Evolutionary conservation across 2,329 filamentous ascomycete genomes (phyloP).

Genomic region (Sporothrix brunneoviolacea): DNA sequence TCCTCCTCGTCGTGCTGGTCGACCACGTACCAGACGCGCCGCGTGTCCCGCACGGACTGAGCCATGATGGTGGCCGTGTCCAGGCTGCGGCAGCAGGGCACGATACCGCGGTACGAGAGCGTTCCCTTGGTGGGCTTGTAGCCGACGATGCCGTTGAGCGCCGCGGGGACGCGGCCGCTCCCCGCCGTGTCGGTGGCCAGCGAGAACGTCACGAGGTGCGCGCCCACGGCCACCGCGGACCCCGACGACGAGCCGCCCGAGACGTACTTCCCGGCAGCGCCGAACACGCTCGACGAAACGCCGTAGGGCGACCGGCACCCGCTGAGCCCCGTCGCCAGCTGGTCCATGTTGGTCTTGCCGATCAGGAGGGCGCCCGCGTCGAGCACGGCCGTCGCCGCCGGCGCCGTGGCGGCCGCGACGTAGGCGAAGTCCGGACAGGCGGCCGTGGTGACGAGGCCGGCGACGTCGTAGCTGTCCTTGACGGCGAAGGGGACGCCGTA

Average conservation of each 20-base stretch:
- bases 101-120: conserved; percentile 38
- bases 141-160: conserved; percentile 48
- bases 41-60: conserved; percentile 32
- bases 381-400: conserved; percentile 40
- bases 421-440: conserved; percentile 44
- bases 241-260: conserved; percentile 51
- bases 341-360: conserved; percentile 54
- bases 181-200: conserved; percentile 53
- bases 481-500: conserved; percentile 51
- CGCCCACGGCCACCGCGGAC: conserved; percentile 46
- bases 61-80: conserved; percentile 15
- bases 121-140: conserved; percentile 45
- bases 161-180: conserved; percentile 45
- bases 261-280: conserved; percentile 20
- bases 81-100: conserved; percentile 12
- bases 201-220: conserved; percentile 47
- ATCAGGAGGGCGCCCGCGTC: conserved; percentile 48
- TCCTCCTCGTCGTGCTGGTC: conserved; percentile 40
- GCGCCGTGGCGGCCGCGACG: conserved; percentile 37
- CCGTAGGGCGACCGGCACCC: conserved; percentile 51
- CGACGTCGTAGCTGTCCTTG: conserved; percentile 51
- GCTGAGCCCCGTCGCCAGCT: conserved; percentile 54
- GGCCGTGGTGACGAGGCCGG: conserved; percentile 42
- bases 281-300: conserved; percentile 32
- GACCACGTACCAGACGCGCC: conserved; percentile 40